Conservation (phyloP, 2,329 filamentous ascomycete genomes). For the Mollisiaceae sp. region DNA sequence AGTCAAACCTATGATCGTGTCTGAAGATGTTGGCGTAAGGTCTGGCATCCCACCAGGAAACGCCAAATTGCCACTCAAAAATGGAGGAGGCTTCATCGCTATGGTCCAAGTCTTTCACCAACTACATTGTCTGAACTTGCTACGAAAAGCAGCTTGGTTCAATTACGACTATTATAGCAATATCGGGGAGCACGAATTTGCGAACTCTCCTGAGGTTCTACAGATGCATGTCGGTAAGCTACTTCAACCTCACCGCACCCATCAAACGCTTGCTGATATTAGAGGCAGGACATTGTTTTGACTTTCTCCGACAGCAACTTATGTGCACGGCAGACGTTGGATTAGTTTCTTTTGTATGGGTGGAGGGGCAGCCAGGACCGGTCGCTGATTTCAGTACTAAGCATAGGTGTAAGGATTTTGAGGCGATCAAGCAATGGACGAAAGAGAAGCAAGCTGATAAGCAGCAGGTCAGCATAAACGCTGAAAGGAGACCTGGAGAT, state of each 20-base stretch:
- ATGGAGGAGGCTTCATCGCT: conserved; percentile 15
- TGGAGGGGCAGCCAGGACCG: not conserved
- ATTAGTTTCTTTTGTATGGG: conserved; percentile 5
- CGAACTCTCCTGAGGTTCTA: not conserved
- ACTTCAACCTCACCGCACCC: not conserved
- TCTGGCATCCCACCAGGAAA: conserved; percentile 3
- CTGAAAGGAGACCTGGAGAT: not conserved
- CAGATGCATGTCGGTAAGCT: conserved; percentile 10
- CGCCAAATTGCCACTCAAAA: conserved; percentile 10
- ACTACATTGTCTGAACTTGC: conserved; percentile 15
- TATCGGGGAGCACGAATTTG: conserved; percentile 8
- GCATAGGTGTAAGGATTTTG: conserved; percentile 11
- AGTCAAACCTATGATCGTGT: not conserved
- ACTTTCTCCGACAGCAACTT: conserved; percentile 1
- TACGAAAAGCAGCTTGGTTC: not conserved
- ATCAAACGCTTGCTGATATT: not conserved
- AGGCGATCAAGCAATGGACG: not conserved
- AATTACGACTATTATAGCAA: conserved; percentile 7
- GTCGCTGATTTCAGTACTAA: conserved; percentile 9
- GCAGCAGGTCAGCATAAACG: not conserved
- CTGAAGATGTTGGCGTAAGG: not conserved
- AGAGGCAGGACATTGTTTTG: not conserved
- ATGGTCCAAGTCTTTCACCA: conserved; percentile 17
- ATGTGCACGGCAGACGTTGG: conserved; percentile 10
- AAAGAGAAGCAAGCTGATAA: not conserved